Conservation (phyloP, 805 yeast species). For the Wickerhamomyces ciferrii region DNA sequence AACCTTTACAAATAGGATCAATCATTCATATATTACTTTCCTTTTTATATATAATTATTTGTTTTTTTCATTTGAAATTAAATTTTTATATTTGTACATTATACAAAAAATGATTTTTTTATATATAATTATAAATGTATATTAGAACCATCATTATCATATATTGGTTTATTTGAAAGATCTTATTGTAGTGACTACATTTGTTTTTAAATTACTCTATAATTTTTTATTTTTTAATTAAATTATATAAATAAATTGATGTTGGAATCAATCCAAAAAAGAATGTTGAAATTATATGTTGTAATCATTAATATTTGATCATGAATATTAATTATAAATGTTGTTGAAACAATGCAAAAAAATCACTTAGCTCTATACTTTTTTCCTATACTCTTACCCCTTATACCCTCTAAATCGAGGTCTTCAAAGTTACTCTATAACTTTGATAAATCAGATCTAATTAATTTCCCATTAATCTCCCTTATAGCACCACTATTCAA, state of each 20-base stretch:
- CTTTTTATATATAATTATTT: no score
- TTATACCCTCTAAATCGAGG: no score
- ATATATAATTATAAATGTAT: not conserved
- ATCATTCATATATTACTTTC: no score
- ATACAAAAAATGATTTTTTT: no score
- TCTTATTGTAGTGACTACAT: no score
- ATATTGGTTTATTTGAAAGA: no score
- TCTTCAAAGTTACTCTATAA: constrained; percentile 4
- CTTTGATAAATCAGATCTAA: constrained; percentile 15
- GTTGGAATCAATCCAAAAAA: not conserved
- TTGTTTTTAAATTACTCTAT: not conserved
- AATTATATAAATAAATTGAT: not conserved
- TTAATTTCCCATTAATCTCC: constrained; percentile 22
- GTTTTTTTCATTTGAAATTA: no score
- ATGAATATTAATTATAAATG: not conserved
- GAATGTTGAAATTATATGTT: not conserved
- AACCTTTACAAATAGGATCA: no score
- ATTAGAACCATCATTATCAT: not conserved
- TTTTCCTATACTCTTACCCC: no score
- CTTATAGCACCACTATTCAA: constrained; percentile 54
- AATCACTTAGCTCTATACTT: not conserved
- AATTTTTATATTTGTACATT: no score
- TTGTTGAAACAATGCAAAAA: not conserved
- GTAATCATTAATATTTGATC: not conserved
- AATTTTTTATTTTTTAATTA: not conserved